Percentiles rank a stretch among this genome's conserved stretches.
phyloP scores from a whole-genome alignment of 169 alveolate genomes.

The Babesia sp. region DNA sequence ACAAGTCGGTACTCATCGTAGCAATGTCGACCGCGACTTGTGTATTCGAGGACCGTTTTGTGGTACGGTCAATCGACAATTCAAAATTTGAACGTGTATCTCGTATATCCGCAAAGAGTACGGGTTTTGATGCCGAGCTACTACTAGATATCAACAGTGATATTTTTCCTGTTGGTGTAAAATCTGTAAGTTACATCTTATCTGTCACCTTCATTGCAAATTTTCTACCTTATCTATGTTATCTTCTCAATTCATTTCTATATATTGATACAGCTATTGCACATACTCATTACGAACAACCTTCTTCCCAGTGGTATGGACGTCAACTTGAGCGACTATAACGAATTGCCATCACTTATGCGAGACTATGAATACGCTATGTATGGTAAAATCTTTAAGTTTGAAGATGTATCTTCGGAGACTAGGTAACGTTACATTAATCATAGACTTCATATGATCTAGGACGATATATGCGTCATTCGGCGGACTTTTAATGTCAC shows the following conservation, averaged over 20 bases:
- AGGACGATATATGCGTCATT: slow-evolving; percentile 81
- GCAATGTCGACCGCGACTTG: slow-evolving; percentile 62
- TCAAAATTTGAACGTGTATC: slow-evolving; percentile 88
- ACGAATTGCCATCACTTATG: slow-evolving; percentile 72
- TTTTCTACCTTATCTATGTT: not conserved
- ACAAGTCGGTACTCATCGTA: not conserved
- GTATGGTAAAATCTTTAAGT: slow-evolving; percentile 88
- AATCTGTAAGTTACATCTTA: slow-evolving; percentile 65
- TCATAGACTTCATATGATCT: not conserved
- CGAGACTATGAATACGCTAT: slow-evolving; percentile 87
- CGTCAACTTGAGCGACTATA: slow-evolving; percentile 57
- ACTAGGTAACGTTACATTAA: slow-evolving; percentile 67
- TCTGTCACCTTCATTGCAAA: not conserved
- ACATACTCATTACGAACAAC: slow-evolving; percentile 53
- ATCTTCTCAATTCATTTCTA: not conserved
- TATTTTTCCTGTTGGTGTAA: slow-evolving; percentile 83
- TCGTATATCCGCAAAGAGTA: slow-evolving; percentile 86
- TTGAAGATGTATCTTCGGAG: slow-evolving; percentile 89
- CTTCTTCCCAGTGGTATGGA: slow-evolving; percentile 61
- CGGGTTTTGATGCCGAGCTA: slow-evolving; percentile 90
- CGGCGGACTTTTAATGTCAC: slow-evolving; percentile 89
- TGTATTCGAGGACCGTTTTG: slow-evolving; percentile 89
- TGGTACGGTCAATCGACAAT: slow-evolving; percentile 83
- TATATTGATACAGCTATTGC: slow-evolving; percentile 49
- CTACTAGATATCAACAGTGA: slow-evolving; percentile 86